Evolutionary conservation across 306 rosid genomes (phyloP).

Genomic region (Vigna hirtella): DNA sequence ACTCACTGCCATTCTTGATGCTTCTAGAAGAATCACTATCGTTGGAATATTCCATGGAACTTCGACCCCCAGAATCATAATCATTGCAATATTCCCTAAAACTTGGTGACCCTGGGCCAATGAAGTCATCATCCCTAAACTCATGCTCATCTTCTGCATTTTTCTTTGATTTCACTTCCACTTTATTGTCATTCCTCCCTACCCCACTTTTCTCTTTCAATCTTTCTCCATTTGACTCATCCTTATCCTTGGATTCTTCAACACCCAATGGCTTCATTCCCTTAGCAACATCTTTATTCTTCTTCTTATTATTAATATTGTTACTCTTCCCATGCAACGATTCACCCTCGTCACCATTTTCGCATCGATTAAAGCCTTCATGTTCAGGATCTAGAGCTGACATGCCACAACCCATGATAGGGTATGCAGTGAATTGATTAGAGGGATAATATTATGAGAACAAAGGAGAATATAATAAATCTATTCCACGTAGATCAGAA

Average conservation of each 20-base stretch:
- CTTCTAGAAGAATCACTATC: conserved; percentile 18
- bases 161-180: not conserved
- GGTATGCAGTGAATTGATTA: not conserved
- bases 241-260: conserved; percentile 14
- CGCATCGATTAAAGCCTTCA: not conserved
- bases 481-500: not conserved
- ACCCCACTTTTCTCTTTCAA: conserved; percentile 20
- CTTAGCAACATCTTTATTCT: not conserved
- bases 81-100: conserved; percentile 64
- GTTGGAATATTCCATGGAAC: not conserved
- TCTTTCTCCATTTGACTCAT: not conserved
- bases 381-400: conserved; percentile 44
- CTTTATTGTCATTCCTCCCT: not conserved
- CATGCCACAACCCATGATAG: conserved; percentile 73
- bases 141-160: not conserved
- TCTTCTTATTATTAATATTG: not conserved
- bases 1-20: conserved; percentile 37
- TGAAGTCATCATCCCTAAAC: conserved; percentile 24
- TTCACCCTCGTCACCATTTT: not conserved
- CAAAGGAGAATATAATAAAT: not conserved
- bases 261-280: not conserved
- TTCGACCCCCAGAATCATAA: not conserved
- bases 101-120: conserved; percentile 58
- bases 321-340: not conserved
- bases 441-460: not conserved